phyloP scores from a whole-genome alignment of 768 basidiomycete species.

The Auriscalpium vulgare region DNA sequence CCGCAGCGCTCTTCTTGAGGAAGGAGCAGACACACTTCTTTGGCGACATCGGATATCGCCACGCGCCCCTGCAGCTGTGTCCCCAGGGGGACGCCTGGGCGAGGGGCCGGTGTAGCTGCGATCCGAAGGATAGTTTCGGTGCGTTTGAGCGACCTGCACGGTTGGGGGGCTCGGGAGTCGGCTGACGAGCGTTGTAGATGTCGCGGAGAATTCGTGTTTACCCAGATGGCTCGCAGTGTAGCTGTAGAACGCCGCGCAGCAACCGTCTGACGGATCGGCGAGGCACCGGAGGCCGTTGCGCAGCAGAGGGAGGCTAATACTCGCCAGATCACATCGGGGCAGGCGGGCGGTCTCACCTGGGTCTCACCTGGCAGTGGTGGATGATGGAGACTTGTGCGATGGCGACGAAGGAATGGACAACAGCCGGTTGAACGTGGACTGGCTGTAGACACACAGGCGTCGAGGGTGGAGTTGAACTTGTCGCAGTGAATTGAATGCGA shows the following conservation, averaged over 20 bases:
- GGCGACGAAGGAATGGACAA: no score
- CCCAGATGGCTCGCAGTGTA: background rate
- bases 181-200: background rate
- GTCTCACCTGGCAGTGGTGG: no score
- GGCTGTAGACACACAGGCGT: no score
- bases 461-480: no score
- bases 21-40: slow-evolving; percentile 80
- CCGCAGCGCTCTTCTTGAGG: slow-evolving; percentile 64
- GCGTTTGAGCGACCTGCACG: slow-evolving; percentile 13
- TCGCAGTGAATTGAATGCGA: no score
- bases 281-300: background rate
- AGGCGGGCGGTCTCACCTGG: no score
- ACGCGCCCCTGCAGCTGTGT: slow-evolving; percentile 76
- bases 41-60: slow-evolving; percentile 76
- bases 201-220: background rate
- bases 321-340: no score
- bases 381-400: no score
- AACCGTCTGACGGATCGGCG: no score
- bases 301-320: background rate
- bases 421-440: no score
- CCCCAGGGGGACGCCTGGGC: slow-evolving; percentile 48
- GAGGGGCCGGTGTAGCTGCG: slow-evolving; percentile 63
- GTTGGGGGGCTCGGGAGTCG: no score
- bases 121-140: slow-evolving; percentile 67
- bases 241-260: no score